Evolutionary conservation across 2,329 filamentous ascomycete species (phyloP).

Genomic region (Pseudogymnoascus sp.): DNA sequence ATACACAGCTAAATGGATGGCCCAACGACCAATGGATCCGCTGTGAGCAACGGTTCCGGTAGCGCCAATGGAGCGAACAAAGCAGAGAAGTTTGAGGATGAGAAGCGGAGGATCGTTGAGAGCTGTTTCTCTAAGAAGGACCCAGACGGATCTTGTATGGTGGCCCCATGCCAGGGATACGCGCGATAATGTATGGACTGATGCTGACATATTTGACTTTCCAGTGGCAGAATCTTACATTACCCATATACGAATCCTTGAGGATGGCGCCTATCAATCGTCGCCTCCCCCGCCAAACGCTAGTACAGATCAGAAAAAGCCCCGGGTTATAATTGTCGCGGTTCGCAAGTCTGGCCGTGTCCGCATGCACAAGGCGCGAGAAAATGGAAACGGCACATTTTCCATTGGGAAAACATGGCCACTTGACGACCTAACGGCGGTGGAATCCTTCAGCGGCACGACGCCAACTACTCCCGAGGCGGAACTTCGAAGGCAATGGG

Average conservation of each 20-base stretch:
- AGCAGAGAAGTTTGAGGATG: conserved; percentile 86
- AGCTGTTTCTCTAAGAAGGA: conserved; percentile 93
- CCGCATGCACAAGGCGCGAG: conserved; percentile 92
- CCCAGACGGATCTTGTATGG: conserved; percentile 74
- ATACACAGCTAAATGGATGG: conserved; percentile 30
- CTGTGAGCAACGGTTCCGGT: conserved; percentile 25
- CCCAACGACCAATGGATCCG: conserved; percentile 28
- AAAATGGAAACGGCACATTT: conserved; percentile 89
- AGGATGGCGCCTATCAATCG: conserved; percentile 78
- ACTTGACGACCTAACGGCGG: conserved; percentile 76
- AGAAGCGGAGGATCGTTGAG: conserved; percentile 89
- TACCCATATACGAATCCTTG: conserved; percentile 86
- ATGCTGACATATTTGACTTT: conserved; percentile 21
- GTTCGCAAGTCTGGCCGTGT: conserved; percentile 89
- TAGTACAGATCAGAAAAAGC: conserved; percentile 71
- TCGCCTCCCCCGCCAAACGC: conserved; percentile 75
- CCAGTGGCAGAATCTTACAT: conserved; percentile 89
- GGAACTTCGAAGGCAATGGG: conserved; percentile 64
- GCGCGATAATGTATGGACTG: background rate
- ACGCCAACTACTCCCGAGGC: conserved; percentile 52
- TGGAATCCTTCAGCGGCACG: conserved; percentile 73
- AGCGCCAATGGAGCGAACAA: conserved; percentile 16
- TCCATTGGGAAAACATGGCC: conserved; percentile 99
- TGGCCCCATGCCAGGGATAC: conserved; percentile 14
- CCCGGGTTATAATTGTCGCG: conserved; percentile 84